These are phyloP conservation scores for Centrapalus pauciflorus DNA, from an alignment of 129 eudicot species.

Conservation along the genomic window DNA sequence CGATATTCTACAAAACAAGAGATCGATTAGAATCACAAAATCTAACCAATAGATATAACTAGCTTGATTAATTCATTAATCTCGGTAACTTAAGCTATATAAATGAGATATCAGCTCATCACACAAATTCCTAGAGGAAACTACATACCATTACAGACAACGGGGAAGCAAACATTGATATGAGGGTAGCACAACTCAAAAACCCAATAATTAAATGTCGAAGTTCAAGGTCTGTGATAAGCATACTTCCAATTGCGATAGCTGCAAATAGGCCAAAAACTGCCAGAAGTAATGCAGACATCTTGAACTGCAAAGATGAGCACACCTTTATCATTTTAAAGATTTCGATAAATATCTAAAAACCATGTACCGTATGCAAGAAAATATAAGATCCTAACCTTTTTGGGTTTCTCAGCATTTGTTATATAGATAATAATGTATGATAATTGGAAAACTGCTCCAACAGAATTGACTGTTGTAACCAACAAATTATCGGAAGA, in stretches of 20 bases:
- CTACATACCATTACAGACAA: slow-evolving; percentile 68
- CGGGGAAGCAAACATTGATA: slow-evolving; percentile 95
- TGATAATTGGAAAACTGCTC: slow-evolving; percentile 63
- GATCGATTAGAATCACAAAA: neutral
- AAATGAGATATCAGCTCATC: neutral
- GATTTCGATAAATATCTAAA: neutral
- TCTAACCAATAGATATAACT: neutral
- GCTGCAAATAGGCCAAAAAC: slow-evolving; percentile 60
- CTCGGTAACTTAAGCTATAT: neutral
- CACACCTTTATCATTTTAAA: neutral
- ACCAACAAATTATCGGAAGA: slow-evolving; percentile 63
- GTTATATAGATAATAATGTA: slow-evolving; percentile 57
- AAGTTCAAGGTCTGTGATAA: slow-evolving; percentile 39
- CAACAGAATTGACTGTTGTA: slow-evolving; percentile 78
- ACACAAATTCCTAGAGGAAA: neutral
- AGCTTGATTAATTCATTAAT: neutral
- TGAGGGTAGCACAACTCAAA: slow-evolving; percentile 70
- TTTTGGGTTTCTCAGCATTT: slow-evolving; percentile 48
- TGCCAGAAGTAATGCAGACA: slow-evolving; percentile 47
- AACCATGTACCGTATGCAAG: neutral
- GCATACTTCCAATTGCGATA: slow-evolving; percentile 55
- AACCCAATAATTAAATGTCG: slow-evolving; percentile 62
- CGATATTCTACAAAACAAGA: slow-evolving; percentile 47
- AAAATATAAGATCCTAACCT: slow-evolving; percentile 36
- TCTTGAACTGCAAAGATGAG: slow-evolving; percentile 51